phyloP scores from a whole-genome alignment of 495 filamentous ascomycete species.

The Trichoderma gamsii region DNA sequence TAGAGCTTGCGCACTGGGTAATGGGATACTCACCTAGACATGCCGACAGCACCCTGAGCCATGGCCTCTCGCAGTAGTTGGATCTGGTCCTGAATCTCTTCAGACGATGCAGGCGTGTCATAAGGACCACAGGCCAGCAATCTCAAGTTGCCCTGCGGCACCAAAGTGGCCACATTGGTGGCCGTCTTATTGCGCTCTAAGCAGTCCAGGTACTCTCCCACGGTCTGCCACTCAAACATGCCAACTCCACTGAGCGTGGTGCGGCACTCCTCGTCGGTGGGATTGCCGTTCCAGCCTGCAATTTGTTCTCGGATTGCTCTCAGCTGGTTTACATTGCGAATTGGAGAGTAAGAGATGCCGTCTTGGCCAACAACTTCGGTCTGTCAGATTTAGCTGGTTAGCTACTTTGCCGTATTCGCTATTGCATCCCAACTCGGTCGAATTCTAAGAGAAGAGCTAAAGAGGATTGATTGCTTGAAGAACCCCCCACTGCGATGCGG shows the following conservation, averaged over 20 bases:
- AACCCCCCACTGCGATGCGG: neutral
- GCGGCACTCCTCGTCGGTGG: constrained; percentile 15
- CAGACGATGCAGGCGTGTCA: constrained; percentile 13
- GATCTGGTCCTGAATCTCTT: constrained; percentile 12
- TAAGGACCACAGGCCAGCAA: constrained; percentile 13
- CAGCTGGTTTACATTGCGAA: constrained; percentile 3
- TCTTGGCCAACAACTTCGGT: constrained; percentile 17
- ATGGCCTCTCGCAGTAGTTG: constrained; percentile 13
- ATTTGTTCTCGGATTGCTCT: constrained; percentile 14
- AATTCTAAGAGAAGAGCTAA: neutral
- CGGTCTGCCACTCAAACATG: constrained; percentile 16
- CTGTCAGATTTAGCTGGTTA: neutral
- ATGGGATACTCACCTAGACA: constrained; percentile 12
- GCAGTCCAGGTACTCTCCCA: constrained; percentile 14
- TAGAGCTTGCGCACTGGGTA: neutral
- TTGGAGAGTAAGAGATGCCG: constrained; percentile 13
- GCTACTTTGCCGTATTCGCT: neutral
- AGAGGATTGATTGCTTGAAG: neutral
- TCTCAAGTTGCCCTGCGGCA: constrained; percentile 15
- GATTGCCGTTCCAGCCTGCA: constrained; percentile 16
- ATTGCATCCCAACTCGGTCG: neutral
- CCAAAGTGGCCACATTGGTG: constrained; percentile 15
- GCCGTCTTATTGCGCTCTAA: constrained; percentile 14
- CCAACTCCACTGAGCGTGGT: constrained; percentile 12
- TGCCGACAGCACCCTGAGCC: constrained; percentile 16